Evolutionary conservation across 2,329 filamentous ascomycete species (phyloP).

Genomic region (Aspergillus sp.): DNA sequence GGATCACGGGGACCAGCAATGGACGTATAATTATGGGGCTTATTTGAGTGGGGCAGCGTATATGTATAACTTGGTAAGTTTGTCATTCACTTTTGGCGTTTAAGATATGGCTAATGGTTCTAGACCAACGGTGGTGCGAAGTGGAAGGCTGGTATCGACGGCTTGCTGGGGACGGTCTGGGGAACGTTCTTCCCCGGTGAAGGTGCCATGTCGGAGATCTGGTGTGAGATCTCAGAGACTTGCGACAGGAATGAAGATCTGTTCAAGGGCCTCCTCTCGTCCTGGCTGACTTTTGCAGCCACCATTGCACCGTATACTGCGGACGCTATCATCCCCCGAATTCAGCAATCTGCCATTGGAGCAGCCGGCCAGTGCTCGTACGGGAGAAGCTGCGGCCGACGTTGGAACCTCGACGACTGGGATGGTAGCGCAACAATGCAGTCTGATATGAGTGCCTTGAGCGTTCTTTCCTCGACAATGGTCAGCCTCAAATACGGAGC

Average conservation of each 20-base stretch:
- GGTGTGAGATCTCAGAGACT: slow-evolving; percentile 61
- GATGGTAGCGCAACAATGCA: slow-evolving; percentile 40
- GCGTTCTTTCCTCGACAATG: slow-evolving; percentile 34
- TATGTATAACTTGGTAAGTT: slow-evolving; percentile 55
- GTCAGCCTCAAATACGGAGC: slow-evolving; percentile 25
- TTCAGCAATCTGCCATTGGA: slow-evolving; percentile 59
- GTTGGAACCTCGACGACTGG: slow-evolving; percentile 41
- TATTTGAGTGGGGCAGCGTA: slow-evolving; percentile 57
- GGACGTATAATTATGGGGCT: slow-evolving; percentile 60
- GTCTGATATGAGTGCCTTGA: slow-evolving; percentile 43
- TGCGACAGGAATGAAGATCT: slow-evolving; percentile 73
- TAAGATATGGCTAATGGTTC: slow-evolving; percentile 12
- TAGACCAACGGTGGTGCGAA: slow-evolving; percentile 44
- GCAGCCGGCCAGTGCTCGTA: slow-evolving; percentile 66
- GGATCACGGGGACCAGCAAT: slow-evolving; percentile 54
- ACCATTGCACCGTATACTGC: slow-evolving; percentile 62
- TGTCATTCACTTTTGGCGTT: not conserved
- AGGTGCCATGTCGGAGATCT: slow-evolving; percentile 63
- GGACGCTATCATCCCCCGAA: slow-evolving; percentile 56
- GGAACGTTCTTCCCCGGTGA: slow-evolving; percentile 55
- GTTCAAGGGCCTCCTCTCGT: slow-evolving; percentile 71
- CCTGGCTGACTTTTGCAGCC: slow-evolving; percentile 64
- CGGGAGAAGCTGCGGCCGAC: slow-evolving; percentile 52
- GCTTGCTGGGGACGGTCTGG: slow-evolving; percentile 54
- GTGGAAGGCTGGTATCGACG: slow-evolving; percentile 60